Evolutionary conservation across 805 yeast genomes (phyloP), one percentile per base, ranked within the genome.

Genomic region (Barnettozyma californica): DNA sequence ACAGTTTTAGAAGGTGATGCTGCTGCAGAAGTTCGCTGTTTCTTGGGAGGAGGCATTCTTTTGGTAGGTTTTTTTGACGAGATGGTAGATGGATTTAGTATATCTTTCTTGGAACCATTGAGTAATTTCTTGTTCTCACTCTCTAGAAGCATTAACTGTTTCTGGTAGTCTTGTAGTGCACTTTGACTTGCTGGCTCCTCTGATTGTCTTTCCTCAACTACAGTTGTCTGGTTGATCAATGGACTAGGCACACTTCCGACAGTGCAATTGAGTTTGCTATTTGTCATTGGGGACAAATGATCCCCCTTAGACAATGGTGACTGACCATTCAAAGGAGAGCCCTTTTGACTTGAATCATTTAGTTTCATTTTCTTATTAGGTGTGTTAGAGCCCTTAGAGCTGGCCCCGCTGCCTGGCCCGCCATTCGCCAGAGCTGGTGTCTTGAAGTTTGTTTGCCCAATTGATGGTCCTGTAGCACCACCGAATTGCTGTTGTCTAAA

Each of bases 81-180:
- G 18, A 49, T 52, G 9, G 48, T 57, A 8, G 18, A 31, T 26
- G 48, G 45, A 43, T 49, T 34, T 20, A 14, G 43, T 19, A 41
- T 10, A n/a, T 60, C 67, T 29, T 65, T 70, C 52, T 65, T 68
- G 35, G 80, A 80, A 45, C 73, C 76, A 56, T 77, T 82, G 44
- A 85, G 68, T 47, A 87, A 74, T 62, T 79, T 80, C 61, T 84
- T 83, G 64, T 85, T 87, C 62, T 86, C 91, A 53, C 78, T 78
- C 58, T 87, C 95, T 60, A 88, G 68, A 46, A 84, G 62, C 76
- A 85, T 77, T 55, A 87, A 68, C 64, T 87, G 92, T 72, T 80
- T 81, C 63, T 87, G 95, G 64, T 88, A 87, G 61, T 87, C 95
- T 57, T 84, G 87, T 36, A 87, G 68, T 1, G 92, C 91, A 58